Evolutionary conservation across 1,284 basidiomycete species (phyloP).

Genomic region (Ganoderma boninense): DNA sequence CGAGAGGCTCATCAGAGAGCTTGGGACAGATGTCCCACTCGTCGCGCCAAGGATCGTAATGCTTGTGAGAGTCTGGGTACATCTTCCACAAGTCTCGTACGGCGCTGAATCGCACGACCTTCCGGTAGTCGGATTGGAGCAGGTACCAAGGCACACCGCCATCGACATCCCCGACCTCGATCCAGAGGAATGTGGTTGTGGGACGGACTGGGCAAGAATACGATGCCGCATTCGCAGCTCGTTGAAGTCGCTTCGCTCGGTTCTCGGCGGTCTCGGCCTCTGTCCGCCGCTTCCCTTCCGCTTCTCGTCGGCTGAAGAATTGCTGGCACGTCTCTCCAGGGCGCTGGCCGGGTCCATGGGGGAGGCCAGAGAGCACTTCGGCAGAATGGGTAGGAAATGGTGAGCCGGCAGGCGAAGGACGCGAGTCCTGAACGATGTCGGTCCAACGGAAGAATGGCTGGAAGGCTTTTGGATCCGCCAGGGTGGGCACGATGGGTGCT

Average conservation of each 20-base stretch:
- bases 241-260: neutral
- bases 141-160: neutral
- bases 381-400: neutral
- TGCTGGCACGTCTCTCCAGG: conserved; percentile 11
- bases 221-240: conserved; percentile 4
- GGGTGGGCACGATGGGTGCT: neutral
- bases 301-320: conserved; percentile 7
- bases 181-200: conserved; percentile 14
- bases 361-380: neutral
- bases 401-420: neutral
- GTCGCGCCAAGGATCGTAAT: conserved; percentile 15
- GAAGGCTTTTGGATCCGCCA: neutral
- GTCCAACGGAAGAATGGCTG: neutral
- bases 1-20: neutral
- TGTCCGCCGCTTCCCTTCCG: too few species aligned
- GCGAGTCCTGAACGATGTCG: neutral
- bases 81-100: conserved; percentile 12
- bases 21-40: conserved; percentile 15
- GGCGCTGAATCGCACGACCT: neutral
- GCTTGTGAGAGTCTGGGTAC: conserved; percentile 13
- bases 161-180: conserved; percentile 5
- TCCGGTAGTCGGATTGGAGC: neutral
- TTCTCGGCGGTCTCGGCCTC: neutral
- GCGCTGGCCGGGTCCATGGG: neutral
- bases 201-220: conserved; percentile 14